Conservation (phyloP, 306 rosid genomes). For the Phaseolus lunatus region DNA sequence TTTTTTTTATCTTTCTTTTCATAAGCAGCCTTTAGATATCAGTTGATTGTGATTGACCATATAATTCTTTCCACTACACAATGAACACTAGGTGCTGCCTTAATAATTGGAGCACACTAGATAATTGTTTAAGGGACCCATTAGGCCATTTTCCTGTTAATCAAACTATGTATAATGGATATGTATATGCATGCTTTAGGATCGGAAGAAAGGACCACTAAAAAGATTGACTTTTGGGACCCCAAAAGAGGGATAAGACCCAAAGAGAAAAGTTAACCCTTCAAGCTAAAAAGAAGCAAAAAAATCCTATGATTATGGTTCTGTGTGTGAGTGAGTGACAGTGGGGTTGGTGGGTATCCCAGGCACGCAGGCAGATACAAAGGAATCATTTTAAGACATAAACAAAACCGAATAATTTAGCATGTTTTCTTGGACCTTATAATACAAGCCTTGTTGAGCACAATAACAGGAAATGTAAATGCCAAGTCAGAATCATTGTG, state of each 20-base stretch:
- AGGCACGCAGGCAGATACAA: constrained; percentile 16
- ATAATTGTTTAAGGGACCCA: constrained; percentile 43
- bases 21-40: constrained; percentile 4
- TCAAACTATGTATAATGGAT: constrained; percentile 9
- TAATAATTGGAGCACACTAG: constrained; percentile 43
- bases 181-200: constrained; percentile 34
- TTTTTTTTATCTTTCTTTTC: constrained; percentile 21
- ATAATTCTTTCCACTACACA: constrained; percentile 52
- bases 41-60: constrained; percentile 40
- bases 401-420: constrained; percentile 21
- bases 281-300: constrained; percentile 20
- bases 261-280: constrained; percentile 32
- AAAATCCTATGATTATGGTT: constrained; percentile 25
- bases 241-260: constrained; percentile 42
- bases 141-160: background rate
- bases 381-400: constrained; percentile 39
- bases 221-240: constrained; percentile 43
- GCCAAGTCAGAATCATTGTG: constrained; percentile 47
- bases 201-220: constrained; percentile 19
- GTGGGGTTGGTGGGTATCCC: constrained; percentile 49
- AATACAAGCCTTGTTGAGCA: constrained; percentile 16
- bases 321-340: constrained; percentile 40
- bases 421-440: constrained; percentile 39
- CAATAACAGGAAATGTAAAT: constrained; percentile 28
- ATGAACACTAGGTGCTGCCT: constrained; percentile 47